phyloP scores from a whole-genome alignment of 2,329 filamentous ascomycete species.

The Magnaporthales sp. region DNA sequence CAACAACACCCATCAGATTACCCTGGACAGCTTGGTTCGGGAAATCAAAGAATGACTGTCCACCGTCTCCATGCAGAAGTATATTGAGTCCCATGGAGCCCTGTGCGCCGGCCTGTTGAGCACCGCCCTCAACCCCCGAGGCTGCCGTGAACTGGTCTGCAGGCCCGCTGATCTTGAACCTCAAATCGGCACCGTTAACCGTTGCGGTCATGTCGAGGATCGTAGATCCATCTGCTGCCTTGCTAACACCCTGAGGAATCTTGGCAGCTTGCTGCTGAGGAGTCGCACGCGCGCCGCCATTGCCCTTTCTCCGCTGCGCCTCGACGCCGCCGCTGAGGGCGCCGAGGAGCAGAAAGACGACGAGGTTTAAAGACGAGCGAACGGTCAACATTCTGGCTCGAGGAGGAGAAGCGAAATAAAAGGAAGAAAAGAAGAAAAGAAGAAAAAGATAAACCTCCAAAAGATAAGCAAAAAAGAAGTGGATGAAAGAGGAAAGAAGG shows the following conservation, averaged over 20 bases:
- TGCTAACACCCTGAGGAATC: slow-evolving; percentile 26
- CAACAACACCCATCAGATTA: slow-evolving; percentile 41
- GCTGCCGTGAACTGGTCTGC: slow-evolving; percentile 41
- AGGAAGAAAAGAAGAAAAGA: slow-evolving; percentile 1
- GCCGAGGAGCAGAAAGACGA: slow-evolving; percentile 10
- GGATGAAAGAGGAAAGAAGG: slow-evolving; percentile 1
- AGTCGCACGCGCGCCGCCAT: slow-evolving; percentile 11
- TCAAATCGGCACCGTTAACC: slow-evolving; percentile 44
- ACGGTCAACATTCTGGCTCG: slow-evolving; percentile 15
- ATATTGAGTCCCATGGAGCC: slow-evolving; percentile 43
- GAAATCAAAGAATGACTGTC: slow-evolving; percentile 50
- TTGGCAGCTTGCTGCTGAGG: slow-evolving; percentile 20
- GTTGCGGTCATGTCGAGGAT: slow-evolving; percentile 46
- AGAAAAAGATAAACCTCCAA: too few relatives aligned
- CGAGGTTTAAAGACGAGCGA: slow-evolving; percentile 8
- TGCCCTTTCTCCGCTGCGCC: slow-evolving; percentile 2
- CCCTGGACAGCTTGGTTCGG: slow-evolving; percentile 43
- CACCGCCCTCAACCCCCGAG: slow-evolving; percentile 38
- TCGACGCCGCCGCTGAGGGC: slow-evolving; percentile 8
- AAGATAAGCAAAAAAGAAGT: neutral
- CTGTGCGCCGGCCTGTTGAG: slow-evolving; percentile 18
- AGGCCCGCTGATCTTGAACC: slow-evolving; percentile 47
- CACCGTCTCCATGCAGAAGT: slow-evolving; percentile 51
- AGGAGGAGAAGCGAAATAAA: neutral
- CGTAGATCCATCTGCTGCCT: slow-evolving; percentile 43